Percentiles rank a stretch among this genome's conserved stretches.
phyloP scores from a whole-genome alignment of 2,329 filamentous ascomycete species.

The Fusarium anguioides region DNA sequence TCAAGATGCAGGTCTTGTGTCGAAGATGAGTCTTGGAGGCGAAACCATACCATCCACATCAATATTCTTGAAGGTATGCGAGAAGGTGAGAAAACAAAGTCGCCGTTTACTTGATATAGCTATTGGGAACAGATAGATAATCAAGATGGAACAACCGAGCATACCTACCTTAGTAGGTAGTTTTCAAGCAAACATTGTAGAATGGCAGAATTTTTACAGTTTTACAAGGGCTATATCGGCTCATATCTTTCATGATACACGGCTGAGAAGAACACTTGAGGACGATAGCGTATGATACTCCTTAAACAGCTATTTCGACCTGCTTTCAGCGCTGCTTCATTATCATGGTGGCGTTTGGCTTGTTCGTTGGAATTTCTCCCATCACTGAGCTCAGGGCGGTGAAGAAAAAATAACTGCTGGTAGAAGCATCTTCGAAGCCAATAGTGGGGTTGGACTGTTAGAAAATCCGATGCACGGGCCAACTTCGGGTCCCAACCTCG shows the following conservation, averaged over 20 bases:
- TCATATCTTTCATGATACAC: background rate
- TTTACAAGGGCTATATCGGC: background rate
- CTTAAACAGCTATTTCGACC: background rate
- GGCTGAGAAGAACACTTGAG: background rate
- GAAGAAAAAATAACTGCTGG: constrained; percentile 34
- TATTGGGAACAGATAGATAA: background rate
- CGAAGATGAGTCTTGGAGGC: constrained; percentile 13
- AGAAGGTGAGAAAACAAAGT: background rate
- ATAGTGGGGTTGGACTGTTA: constrained; percentile 35
- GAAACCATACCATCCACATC: constrained; percentile 7
- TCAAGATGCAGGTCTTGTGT: constrained; percentile 26
- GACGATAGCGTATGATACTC: background rate
- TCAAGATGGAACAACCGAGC: background rate
- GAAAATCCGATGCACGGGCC: constrained; percentile 43
- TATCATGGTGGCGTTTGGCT: constrained; percentile 34
- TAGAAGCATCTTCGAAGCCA: constrained; percentile 28
- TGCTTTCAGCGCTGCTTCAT: constrained; percentile 3
- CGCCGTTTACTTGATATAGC: background rate
- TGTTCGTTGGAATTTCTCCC: constrained; percentile 40
- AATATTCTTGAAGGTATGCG: constrained; percentile 7
- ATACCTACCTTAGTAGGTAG: no score
- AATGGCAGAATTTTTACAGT: constrained; percentile 10
- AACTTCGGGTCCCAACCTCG: constrained; percentile 27
- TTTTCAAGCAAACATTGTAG: background rate
- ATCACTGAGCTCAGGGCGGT: constrained; percentile 35